Evolutionary conservation across 192 early-diverging fungal species (phyloP), one percentile per base, ranked within the genome.

Genomic region (Backusella westeae): DNA sequence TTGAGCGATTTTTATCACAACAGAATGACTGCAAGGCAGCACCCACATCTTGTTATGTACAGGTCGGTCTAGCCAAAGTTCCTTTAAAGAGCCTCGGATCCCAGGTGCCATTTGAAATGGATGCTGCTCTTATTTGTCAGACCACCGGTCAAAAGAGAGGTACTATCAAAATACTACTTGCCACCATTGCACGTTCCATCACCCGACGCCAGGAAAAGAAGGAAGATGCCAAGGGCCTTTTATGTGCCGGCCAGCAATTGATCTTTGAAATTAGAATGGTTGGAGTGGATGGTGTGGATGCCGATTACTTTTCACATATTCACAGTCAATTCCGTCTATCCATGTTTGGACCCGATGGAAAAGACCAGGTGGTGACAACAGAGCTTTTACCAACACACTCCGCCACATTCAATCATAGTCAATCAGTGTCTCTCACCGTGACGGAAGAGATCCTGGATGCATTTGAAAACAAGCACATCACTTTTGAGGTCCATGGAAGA

Each of bases 261-360:
- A 71, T 92, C 6, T 93, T 93, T 79, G 91, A 93, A 78, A 78
- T 94, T 10, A 84, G 84, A 3, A 79, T 94, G 7, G 36, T 90
- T 3, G 84, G 86, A 4, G 59, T 94, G 0, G 82, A 76, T 6
- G 91, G 91, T 3, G 75, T 94, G 10, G 78, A 75, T 38, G 88
- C 90, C 73, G 67, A 81, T 34, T 77, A 88, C 71, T 93, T 83
- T 81, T 86, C 84, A 21, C 87, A 92, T 66, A 83, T 94, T 35
- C 93, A 94, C 70, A 84, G 83, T 21, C 93, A 94, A 69, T 94
- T 93, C 78, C 84, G 86, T 49, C 68, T 90, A 1, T 89, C 87
- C 2, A 85, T 84, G 5, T 91, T 93, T 80, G 89, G 87, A n/a
- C 83, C 72, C 21, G 76, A 75, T 19, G 74, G 46, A 2, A 87